Base-by-base conservation (phyloP, 768 basidiomycete genomes). In the Collybia mongolica region DNA sequence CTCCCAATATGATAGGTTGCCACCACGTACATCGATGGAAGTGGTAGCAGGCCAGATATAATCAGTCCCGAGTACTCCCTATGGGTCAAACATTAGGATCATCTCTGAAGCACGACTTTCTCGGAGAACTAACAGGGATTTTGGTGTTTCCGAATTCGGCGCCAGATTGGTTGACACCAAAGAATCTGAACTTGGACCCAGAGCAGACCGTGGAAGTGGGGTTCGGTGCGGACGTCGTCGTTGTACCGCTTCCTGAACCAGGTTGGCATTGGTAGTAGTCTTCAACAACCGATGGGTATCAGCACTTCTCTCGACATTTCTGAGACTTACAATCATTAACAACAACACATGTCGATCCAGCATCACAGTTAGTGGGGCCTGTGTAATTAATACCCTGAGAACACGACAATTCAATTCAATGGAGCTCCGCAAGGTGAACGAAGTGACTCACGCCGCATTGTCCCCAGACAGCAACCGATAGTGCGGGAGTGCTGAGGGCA, bases 101-200 rank as follows among this genome's bases (percentile, higher is more conserved):
- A 29, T 11, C 7, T n/a, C 18, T 39, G 20, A 44, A 20, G 19
- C 39, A 46, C 8, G 12, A 17, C 5, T 7, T 20, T 22, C 48
- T n/a, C 17, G 19, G 19, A 29, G 24, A 61, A 39, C 65, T 59
- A 48, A 81, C 82, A 14, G 83, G 83, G 56, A 75, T 71, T 15
- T 58, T 65, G 11, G 56, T 67, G 53, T 72, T 66, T 15, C 82
- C 82, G 53, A 84, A 85, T 62, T 85, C 82, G 37, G 81, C 82
- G 55, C 81, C 81, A 44, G 80, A 76, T 62, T 84, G 65, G 65
- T 81, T 83, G 39, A 83, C 82, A 63, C 83, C 83, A 53, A 83
- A 82, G 70, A 65, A 81, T 60, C 75, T 70, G 75, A 85, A 83
- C 62, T 81, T 83, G 40, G 79, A 81, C 17, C 72, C 71, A 14